Evolutionary conservation across 371 early-diverging fungal genomes (phyloP).

Genomic region (Zychaea mexicana): DNA sequence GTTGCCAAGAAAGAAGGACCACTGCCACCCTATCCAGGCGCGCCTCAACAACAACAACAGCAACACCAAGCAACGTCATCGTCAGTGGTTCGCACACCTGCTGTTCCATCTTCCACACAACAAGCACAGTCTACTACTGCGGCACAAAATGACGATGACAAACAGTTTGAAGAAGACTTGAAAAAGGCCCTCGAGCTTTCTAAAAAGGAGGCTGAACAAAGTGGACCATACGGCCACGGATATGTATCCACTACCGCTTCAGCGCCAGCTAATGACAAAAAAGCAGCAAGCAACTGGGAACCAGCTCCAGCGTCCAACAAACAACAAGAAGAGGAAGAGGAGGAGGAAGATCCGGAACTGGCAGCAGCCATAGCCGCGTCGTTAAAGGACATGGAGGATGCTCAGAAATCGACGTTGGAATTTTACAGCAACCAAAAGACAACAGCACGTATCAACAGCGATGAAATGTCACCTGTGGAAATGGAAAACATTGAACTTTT

Average conservation of each 20-base stretch:
- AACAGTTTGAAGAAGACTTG: slow-evolving; percentile 78
- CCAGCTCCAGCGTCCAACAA: too few relatives aligned
- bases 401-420: slow-evolving; percentile 12
- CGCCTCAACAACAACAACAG: background rate
- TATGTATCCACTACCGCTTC: too few relatives aligned
- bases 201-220: slow-evolving; percentile 69
- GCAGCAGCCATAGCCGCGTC: slow-evolving; percentile 94
- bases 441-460: slow-evolving; percentile 1
- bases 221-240: slow-evolving; percentile 6
- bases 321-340: slow-evolving; percentile 23
- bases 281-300: too few relatives aligned
- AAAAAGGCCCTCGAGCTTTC: slow-evolving; percentile 87
- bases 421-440: slow-evolving; percentile 6
- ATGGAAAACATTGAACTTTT: slow-evolving; percentile 76
- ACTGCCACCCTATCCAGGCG: background rate
- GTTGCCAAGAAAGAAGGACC: slow-evolving; percentile 14
- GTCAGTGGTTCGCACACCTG: slow-evolving; percentile 11
- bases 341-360: slow-evolving; percentile 87
- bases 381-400: slow-evolving; percentile 60
- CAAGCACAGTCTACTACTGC: slow-evolving; percentile 11
- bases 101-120: slow-evolving; percentile 3
- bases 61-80: slow-evolving; percentile 8
- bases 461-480: slow-evolving; percentile 59
- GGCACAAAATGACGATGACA: slow-evolving; percentile 33
- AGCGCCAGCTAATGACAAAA: too few relatives aligned